phyloP scores from a whole-genome alignment of 257 asterid genomes.

The Gardenia jasminoides region DNA sequence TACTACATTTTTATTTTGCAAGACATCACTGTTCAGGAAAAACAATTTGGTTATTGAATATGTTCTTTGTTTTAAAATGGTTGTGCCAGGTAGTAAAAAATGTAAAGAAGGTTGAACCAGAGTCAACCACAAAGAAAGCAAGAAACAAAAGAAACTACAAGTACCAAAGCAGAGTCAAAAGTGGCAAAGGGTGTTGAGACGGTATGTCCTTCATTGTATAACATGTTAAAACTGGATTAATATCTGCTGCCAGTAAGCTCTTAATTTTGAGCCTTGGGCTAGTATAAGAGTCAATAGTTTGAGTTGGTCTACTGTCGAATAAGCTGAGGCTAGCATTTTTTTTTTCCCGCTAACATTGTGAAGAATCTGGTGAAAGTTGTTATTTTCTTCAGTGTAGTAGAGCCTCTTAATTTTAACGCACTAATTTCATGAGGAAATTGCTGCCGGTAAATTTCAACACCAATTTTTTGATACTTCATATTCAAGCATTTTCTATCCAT shows the following conservation, averaged over 20 bases:
- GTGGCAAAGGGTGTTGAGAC: conserved; percentile 40
- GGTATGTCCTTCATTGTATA: conserved; percentile 35
- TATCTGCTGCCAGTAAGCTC: conserved; percentile 2
- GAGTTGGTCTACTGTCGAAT: background rate
- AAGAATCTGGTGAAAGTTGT: background rate
- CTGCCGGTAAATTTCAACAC: background rate
- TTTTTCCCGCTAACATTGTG: background rate
- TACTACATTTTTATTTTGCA: background rate
- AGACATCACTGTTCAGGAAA: background rate
- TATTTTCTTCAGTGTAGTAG: background rate
- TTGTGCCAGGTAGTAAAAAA: conserved; percentile 41
- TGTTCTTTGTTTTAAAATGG: conserved; percentile 11
- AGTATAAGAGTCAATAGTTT: background rate
- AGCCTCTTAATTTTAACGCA: background rate
- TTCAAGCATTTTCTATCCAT: background rate
- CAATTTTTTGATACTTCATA: background rate
- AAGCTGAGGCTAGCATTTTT: background rate
- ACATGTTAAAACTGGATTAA: background rate
- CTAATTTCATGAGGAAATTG: background rate
- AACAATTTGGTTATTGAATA: background rate
- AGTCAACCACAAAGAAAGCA: conserved; percentile 52
- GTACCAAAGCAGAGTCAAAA: conserved; percentile 42
- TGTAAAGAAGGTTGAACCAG: conserved; percentile 51
- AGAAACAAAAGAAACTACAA: conserved; percentile 43
- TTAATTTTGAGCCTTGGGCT: background rate